Evolutionary conservation across 495 filamentous ascomycete genomes (phyloP), one percentile per base, ranked within the genome.

Genomic region (Thermothielavioides terrestris): DNA sequence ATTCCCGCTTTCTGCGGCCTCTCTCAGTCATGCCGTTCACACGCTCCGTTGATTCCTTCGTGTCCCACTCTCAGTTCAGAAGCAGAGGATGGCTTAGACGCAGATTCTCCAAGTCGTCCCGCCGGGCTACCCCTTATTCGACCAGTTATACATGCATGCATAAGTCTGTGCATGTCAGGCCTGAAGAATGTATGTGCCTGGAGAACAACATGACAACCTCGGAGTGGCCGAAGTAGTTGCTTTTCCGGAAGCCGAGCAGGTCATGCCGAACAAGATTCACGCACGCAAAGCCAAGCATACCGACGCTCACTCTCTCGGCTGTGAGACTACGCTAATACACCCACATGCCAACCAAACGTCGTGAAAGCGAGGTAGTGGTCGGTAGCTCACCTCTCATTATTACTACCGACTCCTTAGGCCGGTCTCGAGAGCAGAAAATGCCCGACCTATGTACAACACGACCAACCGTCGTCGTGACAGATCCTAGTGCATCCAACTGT

Each of bases 251-350:
- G 54, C 49, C 12, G 69, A 69, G 27, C 69, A 72, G 42, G 59
- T 77, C 25, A 70, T 63, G 54, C 61, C 68, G n/a, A 76, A 77
- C 50, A 70, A 59, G 46, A 74, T 76, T 42, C 73, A 76, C 49
- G 73, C 75, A 49, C 68, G 72, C 64, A 25, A 34, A n/a, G n/a
- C n/a, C n/a, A n/a, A n/a, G n/a, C 27, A 22, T 30, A 25, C n/a
- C 21, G 25, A 12, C 45, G 50, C 58, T 49, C 51, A 46, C 53
- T 28, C 31, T 15, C 30, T 20, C 34, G 12, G 23, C 8, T 8
- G 12, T n/a, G n/a, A n/a, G n/a, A n/a, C n/a, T n/a, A 31, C 39
- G 11, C 15, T 11, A 35, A 28, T 26, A 22, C n/a, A 21, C 1
- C 22, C 39, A 78, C 74, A 66, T 76, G 15, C 75, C 72, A 4